phyloP scores from a whole-genome alignment of 345 rosid species.

The Combretum micranthum region DNA sequence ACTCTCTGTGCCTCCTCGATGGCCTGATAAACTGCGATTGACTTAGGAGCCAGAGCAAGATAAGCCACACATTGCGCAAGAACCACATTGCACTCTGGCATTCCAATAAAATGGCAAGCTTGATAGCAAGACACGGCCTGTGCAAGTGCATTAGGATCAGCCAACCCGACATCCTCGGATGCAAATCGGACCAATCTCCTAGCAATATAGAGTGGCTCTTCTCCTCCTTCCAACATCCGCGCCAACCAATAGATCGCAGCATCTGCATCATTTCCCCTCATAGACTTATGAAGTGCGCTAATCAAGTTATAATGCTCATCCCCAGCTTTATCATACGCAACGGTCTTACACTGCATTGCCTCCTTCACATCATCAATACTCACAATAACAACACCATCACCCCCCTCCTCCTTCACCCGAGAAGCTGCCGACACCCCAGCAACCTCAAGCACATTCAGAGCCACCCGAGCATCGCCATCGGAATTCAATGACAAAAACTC shows the following conservation, averaged over 20 bases:
- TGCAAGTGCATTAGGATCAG: slow-evolving; percentile 65
- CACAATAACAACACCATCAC: slow-evolving; percentile 16
- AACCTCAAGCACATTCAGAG: slow-evolving; percentile 64
- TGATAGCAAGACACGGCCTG: slow-evolving; percentile 87
- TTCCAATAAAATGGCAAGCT: slow-evolving; percentile 82
- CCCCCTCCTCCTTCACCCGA: slow-evolving; percentile 11
- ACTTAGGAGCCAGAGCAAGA: slow-evolving; percentile 77
- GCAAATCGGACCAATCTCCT: slow-evolving; percentile 79
- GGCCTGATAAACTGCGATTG: slow-evolving; percentile 62
- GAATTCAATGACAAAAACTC: slow-evolving; percentile 54
- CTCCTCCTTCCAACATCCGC: slow-evolving; percentile 82
- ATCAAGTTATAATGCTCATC: slow-evolving; percentile 82
- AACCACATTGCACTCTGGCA: slow-evolving; percentile 77
- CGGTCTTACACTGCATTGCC: slow-evolving; percentile 73
- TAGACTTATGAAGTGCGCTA: slow-evolving; percentile 81
- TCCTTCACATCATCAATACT: slow-evolving; percentile 69
- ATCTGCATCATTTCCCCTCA: slow-evolving; percentile 73
- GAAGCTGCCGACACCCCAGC: slow-evolving; percentile 56
- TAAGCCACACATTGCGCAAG: slow-evolving; percentile 77
- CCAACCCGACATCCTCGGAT: slow-evolving; percentile 79
- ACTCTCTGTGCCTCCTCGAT: slow-evolving; percentile 59
- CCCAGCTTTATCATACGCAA: slow-evolving; percentile 74
- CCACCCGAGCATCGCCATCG: slow-evolving; percentile 84
- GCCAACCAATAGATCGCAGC: slow-evolving; percentile 82
- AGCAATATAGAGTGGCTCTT: slow-evolving; percentile 81